Evolutionary conservation across 225 moss, liverwort and hornwort species (phyloP).

Genomic region (Anthoceros angustus): DNA sequence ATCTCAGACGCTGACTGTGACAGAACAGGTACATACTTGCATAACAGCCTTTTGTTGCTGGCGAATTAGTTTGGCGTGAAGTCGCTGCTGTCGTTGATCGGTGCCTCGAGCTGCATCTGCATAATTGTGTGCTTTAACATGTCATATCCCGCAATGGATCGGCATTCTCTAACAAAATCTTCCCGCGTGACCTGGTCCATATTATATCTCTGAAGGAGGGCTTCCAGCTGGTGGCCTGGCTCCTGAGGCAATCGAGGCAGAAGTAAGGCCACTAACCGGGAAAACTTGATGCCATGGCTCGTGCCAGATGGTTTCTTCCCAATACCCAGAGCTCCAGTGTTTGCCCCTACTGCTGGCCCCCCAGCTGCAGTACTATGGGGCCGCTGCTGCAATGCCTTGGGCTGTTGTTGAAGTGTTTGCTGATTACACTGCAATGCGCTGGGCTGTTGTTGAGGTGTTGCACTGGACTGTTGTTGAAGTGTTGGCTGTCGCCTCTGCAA

Average conservation of each 20-base stretch:
- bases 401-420: slow-evolving; percentile 5
- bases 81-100: slow-evolving; percentile 36
- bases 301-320: slow-evolving; percentile 24
- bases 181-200: slow-evolving; percentile 82
- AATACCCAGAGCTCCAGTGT: too few relatives aligned
- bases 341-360: neutral
- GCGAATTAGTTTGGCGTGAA: slow-evolving; percentile 31
- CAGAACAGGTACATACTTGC: slow-evolving; percentile 25
- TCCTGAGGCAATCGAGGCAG: slow-evolving; percentile 83
- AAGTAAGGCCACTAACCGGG: slow-evolving; percentile 83
- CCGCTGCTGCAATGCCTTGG: slow-evolving; percentile 6
- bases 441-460: too few relatives aligned
- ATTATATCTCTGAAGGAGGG: slow-evolving; percentile 75
- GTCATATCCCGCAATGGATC: slow-evolving; percentile 82
- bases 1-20: neutral
- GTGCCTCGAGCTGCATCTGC: slow-evolving; percentile 80
- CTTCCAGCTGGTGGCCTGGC: slow-evolving; percentile 50
- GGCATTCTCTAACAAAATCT: slow-evolving; percentile 87
- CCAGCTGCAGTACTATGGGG: neutral
- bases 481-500: neutral
- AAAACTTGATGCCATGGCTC: slow-evolving; percentile 88
- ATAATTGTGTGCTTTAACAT: slow-evolving; percentile 86
- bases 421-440: slow-evolving; percentile 15
- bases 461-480: slow-evolving; percentile 6
- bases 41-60: slow-evolving; percentile 28